Evolutionary conservation across 2,329 filamentous ascomycete genomes (phyloP).

Genomic region (Balansia obtecta): DNA sequence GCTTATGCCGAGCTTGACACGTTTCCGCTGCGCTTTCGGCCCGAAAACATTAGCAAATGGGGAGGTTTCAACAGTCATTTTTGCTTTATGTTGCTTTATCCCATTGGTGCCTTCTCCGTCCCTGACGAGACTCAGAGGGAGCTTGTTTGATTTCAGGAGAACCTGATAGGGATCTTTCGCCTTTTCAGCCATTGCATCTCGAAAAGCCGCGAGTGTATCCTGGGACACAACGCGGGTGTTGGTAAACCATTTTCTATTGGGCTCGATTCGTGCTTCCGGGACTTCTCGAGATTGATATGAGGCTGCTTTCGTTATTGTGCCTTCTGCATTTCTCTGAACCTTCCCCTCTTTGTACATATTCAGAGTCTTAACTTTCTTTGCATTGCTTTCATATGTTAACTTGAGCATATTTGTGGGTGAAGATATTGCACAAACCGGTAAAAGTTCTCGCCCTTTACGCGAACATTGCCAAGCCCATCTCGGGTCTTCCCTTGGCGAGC

Average conservation of each 20-base stretch:
- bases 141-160: conserved; percentile 91
- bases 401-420: conserved; percentile 1
- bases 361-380: conserved; percentile 79
- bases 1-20: conserved; percentile 77
- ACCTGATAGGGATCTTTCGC: conserved; percentile 85
- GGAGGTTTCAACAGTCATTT: conserved; percentile 80
- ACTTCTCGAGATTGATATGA: conserved; percentile 72
- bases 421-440: conserved; percentile 50
- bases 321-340: conserved; percentile 66
- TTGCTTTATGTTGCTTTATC: conserved; percentile 82
- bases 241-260: conserved; percentile 95
- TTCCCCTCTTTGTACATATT: conserved; percentile 87
- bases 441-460: conserved; percentile 95
- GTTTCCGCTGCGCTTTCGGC: conserved; percentile 83
- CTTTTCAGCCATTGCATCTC: conserved; percentile 84
- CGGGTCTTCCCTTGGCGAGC: conserved; percentile 72
- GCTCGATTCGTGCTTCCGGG: conserved; percentile 79
- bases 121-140: conserved; percentile 87
- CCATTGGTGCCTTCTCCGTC: conserved; percentile 70
- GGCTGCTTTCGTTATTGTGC: conserved; percentile 75
- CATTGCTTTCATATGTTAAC: conserved; percentile 30
- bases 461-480: conserved; percentile 86
- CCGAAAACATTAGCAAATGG: conserved; percentile 87
- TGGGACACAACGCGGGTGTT: conserved; percentile 86
- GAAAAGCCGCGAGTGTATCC: conserved; percentile 74